Base-by-base conservation (phyloP, 2,329 filamentous ascomycete species). In the Pyrenophora graminea region DNA sequence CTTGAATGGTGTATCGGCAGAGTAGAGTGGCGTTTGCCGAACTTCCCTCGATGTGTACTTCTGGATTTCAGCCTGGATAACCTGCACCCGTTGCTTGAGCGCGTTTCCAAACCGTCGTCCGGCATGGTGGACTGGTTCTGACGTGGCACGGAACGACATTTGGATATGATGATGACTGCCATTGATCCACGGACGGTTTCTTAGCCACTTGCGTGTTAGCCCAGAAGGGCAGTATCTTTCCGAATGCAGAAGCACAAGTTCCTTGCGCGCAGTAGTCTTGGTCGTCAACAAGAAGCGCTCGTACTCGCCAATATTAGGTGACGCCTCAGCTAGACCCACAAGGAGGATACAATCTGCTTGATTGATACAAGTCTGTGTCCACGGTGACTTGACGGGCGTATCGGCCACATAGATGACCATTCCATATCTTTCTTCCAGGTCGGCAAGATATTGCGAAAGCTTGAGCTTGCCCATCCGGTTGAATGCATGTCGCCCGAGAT, bases 381-480 rank as follows among this genome's bases (percentile, higher is more conserved):
- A 99, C 0, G 93, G 92, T 1, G 95, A 91, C 64, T 96, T 97
- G 64, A 97, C 94, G 54, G 87, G 96, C 4, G 95, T 99, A 72
- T 99, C 94, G 44, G 93, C 94, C 51, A 99, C 87, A 68, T 99
- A 99, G 6, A 99, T 80, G 1, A 99, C 91, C 63, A 99, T 85
- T 1, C 93, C 91, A 64, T 96, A 97, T 71, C 96, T 96, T 74
- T 99, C 94, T 74, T 99, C 94, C 9, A 99, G 80, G 66, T 99
- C 94, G 2, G 95, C 94, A 42, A 99, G 82, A 67, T 99, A 99
- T 62, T 99, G 93, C 1, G 93, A 91, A 6, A 99, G 79, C 74
- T 96, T 97, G 23, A 99, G 79, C 74, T 97, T 97, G 5, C 94
- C 94, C 88, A 99, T 97, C 63, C 88, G 90, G 74, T 89, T 97